Percentiles rank a stretch among this genome's conserved stretches.
These are phyloP conservation scores for Raffaelea ambrosiae DNA, from an alignment of 2,329 filamentous ascomycete genomes.

Conservation along the genomic window DNA sequence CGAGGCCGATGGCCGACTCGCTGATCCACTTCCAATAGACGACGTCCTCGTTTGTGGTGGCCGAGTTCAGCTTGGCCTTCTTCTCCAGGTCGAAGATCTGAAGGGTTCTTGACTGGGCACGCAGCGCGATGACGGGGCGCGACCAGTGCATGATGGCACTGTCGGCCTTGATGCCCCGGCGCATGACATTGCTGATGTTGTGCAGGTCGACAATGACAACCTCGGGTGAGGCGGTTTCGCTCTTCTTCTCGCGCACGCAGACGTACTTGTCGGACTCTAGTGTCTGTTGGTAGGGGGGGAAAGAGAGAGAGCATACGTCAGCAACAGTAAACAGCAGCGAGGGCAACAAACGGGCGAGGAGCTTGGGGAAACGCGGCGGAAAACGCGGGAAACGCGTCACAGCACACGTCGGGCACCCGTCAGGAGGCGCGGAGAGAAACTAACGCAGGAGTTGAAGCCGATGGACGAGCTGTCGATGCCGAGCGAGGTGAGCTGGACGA, in stretches of 20 bases:
- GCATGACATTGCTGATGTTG: constrained; percentile 91
- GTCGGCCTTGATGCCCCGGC: constrained; percentile 94
- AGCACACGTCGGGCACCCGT: constrained; percentile 6
- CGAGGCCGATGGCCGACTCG: constrained; percentile 76
- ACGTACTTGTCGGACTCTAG: constrained; percentile 96
- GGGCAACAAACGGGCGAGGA: neutral
- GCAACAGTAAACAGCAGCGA: neutral
- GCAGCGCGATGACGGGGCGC: constrained; percentile 91
- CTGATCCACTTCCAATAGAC: constrained; percentile 99
- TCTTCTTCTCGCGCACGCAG: constrained; percentile 91
- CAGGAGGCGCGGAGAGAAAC: constrained; percentile 24
- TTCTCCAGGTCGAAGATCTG: constrained; percentile 94
- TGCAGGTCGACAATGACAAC: constrained; percentile 98
- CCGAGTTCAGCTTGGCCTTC: constrained; percentile 94
- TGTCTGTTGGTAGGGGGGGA: constrained; percentile 49
- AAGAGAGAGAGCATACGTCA: neutral
- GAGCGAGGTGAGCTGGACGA: constrained; percentile 29
- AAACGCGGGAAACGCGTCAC: neutral
- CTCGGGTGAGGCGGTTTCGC: constrained; percentile 74
- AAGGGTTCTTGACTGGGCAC: constrained; percentile 85
- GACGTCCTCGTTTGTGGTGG: constrained; percentile 93
- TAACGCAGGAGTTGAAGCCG: constrained; percentile 81
- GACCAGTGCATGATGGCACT: constrained; percentile 99
- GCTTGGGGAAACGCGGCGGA: too few relatives aligned
- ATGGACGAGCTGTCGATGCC: constrained; percentile 41